phyloP scores from a whole-genome alignment of 2,329 filamentous ascomycete species.

The Pseudopyricularia javanii region DNA sequence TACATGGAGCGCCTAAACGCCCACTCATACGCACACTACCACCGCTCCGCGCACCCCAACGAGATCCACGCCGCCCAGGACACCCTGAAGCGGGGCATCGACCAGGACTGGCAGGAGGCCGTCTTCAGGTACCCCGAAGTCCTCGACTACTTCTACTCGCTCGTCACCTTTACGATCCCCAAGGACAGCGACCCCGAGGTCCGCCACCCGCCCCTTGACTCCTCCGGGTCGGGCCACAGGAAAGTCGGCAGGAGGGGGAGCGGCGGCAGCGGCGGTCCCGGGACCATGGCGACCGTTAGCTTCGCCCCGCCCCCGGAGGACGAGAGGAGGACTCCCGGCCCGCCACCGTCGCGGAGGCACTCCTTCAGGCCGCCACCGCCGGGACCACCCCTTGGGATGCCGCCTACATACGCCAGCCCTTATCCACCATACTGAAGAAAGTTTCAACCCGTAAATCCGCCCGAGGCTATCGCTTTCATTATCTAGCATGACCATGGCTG shows the following conservation, averaged over 20 bases:
- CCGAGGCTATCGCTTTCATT: neutral
- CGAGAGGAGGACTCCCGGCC: conserved; percentile 25
- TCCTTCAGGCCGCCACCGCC: conserved; percentile 10
- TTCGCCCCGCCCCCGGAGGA: conserved; percentile 18
- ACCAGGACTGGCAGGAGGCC: conserved; percentile 66
- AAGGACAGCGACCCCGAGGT: conserved; percentile 47
- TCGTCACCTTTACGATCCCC: conserved; percentile 56
- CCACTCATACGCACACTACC: conserved; percentile 45
- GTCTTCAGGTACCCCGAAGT: conserved; percentile 70
- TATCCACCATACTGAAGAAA: neutral
- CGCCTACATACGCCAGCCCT: neutral
- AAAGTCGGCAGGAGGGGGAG: conserved; percentile 30
- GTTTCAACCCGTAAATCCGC: neutral
- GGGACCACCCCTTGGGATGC: conserved; percentile 6
- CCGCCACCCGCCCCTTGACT: conserved; percentile 43
- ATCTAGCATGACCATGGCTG: neutral
- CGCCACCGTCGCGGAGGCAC: conserved; percentile 9
- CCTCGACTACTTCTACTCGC: conserved; percentile 66
- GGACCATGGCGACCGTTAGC: conserved; percentile 22
- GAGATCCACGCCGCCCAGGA: conserved; percentile 54
- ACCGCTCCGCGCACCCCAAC: conserved; percentile 42
- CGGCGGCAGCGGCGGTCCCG: conserved; percentile 16
- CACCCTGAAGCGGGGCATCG: conserved; percentile 59
- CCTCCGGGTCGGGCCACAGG: conserved; percentile 34
- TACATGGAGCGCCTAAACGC: conserved; percentile 43